Evolutionary conservation across 768 basidiomycete species (phyloP).

Genomic region (Collybiopsis confluens): DNA sequence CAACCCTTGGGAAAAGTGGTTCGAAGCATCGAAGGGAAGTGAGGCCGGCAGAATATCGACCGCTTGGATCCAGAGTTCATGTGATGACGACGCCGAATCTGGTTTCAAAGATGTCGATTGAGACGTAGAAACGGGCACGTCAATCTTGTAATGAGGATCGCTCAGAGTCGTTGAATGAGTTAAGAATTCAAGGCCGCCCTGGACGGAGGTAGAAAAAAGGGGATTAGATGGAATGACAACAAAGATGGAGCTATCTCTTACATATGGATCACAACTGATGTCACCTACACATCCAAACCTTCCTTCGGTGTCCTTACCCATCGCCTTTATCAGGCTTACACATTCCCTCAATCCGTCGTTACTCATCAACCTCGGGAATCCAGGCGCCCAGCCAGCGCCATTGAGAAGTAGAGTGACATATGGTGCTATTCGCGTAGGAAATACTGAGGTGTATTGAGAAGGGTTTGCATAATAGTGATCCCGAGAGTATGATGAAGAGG

Average conservation of each 20-base stretch:
- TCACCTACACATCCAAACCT: slow-evolving; percentile 77
- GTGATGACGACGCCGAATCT: background rate
- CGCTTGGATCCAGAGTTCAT: slow-evolving; percentile 67
- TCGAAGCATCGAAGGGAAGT: slow-evolving; percentile 77
- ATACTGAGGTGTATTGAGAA: slow-evolving; percentile 57
- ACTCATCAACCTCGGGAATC: slow-evolving; percentile 76
- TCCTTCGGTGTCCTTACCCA: slow-evolving; percentile 44
- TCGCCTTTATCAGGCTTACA: background rate
- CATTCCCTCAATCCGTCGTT: slow-evolving; percentile 47
- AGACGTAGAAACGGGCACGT: slow-evolving; percentile 16
- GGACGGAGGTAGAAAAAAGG: background rate
- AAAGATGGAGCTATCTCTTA: slow-evolving; percentile 21
- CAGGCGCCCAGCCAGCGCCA: slow-evolving; percentile 78
- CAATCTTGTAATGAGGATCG: slow-evolving; percentile 57
- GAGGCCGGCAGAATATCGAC: slow-evolving; percentile 89
- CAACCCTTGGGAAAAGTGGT: slow-evolving; percentile 66
- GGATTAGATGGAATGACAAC: background rate
- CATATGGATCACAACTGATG: slow-evolving; percentile 84
- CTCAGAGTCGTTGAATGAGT: slow-evolving; percentile 73
- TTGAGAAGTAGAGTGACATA: slow-evolving; percentile 84
- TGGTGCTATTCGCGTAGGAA: slow-evolving; percentile 76
- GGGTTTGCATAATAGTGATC: slow-evolving; percentile 74
- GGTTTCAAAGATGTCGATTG: slow-evolving; percentile 28
- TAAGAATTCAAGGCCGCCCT: slow-evolving; percentile 87
- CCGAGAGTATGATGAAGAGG: slow-evolving; percentile 43